phyloP scores from a whole-genome alignment of 345 rosid species.

The Nasturtium officinale region DNA sequence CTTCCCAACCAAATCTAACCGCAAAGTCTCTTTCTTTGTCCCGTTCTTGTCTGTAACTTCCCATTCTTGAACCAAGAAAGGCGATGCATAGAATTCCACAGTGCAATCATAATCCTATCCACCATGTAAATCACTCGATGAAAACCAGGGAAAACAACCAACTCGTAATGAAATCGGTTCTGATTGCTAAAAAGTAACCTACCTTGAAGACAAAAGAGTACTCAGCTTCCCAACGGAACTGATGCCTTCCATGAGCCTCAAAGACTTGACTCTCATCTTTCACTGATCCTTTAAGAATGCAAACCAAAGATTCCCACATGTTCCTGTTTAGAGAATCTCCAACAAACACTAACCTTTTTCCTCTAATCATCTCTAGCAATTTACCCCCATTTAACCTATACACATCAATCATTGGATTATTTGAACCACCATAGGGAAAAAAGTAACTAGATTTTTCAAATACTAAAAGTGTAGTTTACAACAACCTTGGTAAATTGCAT shows the following conservation, averaged over 20 bases:
- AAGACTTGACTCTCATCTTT: constrained; percentile 67
- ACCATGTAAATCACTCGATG: constrained; percentile 8
- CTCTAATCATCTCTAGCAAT: constrained; percentile 77
- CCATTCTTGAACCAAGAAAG: constrained; percentile 97
- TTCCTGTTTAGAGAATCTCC: constrained; percentile 94
- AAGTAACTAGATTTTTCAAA: background rate
- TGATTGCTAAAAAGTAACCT: constrained; percentile 23
- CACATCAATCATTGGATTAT: constrained; percentile 3
- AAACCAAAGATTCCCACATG: constrained; percentile 98
- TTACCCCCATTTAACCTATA: constrained; percentile 63
- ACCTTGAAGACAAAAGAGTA: constrained; percentile 89
- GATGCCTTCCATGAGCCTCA: constrained; percentile 74
- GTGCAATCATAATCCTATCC: constrained; percentile 74
- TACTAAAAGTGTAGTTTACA: too few species aligned
- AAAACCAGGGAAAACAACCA: background rate
- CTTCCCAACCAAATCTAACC: constrained; percentile 85
- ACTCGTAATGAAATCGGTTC: background rate
- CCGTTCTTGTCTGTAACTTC: constrained; percentile 62
- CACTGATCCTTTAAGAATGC: constrained; percentile 70
- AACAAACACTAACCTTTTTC: constrained; percentile 83
- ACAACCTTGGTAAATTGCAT: constrained; percentile 80
- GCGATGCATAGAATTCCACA: constrained; percentile 84
- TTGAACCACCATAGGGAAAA: background rate
- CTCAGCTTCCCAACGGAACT: constrained; percentile 80
- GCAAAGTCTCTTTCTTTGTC: constrained; percentile 69